Percentiles rank a stretch among this genome's conserved stretches.
Conservation (phyloP, 2,329 filamentous ascomycete species). For the Microcyclosporella mali region DNA sequence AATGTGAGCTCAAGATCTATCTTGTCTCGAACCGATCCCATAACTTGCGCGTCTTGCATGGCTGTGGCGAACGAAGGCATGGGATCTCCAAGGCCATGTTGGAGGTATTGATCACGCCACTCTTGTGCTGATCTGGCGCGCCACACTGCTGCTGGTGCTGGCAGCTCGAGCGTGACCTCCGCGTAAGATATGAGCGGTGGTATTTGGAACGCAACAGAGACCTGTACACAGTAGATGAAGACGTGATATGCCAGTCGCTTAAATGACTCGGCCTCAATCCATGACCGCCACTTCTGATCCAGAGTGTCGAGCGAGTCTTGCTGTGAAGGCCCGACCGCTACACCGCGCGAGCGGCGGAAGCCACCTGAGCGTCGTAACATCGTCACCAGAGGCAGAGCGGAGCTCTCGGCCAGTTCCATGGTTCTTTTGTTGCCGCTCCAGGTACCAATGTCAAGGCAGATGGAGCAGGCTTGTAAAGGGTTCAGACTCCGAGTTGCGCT, state of each 20-base stretch:
- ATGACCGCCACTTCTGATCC: constrained; percentile 14
- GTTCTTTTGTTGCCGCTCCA: constrained; percentile 20
- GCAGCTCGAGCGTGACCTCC: constrained; percentile 17
- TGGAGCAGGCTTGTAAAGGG: constrained; percentile 15
- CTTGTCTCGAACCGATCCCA: constrained; percentile 8
- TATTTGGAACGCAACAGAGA: constrained; percentile 15
- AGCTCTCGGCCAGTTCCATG: constrained; percentile 16
- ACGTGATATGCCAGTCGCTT: constrained; percentile 16
- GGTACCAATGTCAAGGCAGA: constrained; percentile 14
- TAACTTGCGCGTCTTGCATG: constrained; percentile 13
- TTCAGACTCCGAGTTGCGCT: constrained; percentile 13
- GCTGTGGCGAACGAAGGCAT: constrained; percentile 14
- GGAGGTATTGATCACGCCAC: constrained; percentile 17
- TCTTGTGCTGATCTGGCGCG: constrained; percentile 12
- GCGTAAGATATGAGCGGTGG: constrained; percentile 17
- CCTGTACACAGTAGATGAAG: constrained; percentile 16
- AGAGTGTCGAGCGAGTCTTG: constrained; percentile 8
- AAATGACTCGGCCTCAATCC: constrained; percentile 18
- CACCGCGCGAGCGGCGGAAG: constrained; percentile 11
- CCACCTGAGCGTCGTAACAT: constrained; percentile 17
- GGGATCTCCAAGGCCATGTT: constrained; percentile 6
- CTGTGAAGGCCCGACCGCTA: constrained; percentile 4
- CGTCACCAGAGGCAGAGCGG: constrained; percentile 13
- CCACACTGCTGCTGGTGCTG: constrained; percentile 14
- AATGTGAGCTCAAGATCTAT: constrained; percentile 17